A percentile compares a stretch with the other conserved stretches of the same genome.
Evolutionary conservation across 2,329 filamentous ascomycete species (phyloP).

Genomic region (Botrytis tulipae): DNA sequence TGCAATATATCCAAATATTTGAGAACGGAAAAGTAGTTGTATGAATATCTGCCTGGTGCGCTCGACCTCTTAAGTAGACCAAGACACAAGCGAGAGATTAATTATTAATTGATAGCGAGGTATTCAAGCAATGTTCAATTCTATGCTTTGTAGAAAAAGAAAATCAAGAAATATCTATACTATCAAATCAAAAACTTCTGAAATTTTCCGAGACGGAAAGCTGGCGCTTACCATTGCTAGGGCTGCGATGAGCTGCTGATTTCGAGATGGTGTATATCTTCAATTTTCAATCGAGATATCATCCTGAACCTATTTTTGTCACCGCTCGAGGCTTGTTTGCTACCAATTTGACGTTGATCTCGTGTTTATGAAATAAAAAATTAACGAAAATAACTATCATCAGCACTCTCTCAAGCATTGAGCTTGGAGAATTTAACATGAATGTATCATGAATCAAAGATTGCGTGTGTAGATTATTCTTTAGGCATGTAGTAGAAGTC

Average conservation of each 20-base stretch:
- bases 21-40: too few species aligned
- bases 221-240: not conserved
- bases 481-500: too few species aligned
- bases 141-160: accelerated
- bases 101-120: not conserved
- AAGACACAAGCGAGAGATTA: not conserved
- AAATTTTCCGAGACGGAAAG: not conserved
- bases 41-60: too few species aligned
- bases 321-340: accelerated
- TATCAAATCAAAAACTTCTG: not conserved
- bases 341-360: accelerated
- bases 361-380: not conserved
- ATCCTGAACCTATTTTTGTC: not conserved
- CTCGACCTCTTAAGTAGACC: not conserved
- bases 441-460: not conserved
- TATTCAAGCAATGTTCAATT: not conserved
- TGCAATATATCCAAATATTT: not conserved
- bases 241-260: accelerated
- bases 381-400: accelerated
- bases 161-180: too few species aligned
- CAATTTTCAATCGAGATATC: not conserved
- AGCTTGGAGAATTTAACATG: not conserved
- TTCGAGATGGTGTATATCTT: not conserved
- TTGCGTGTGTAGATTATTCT: too few species aligned
- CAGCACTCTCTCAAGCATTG: not conserved